Base-by-base conservation (phyloP, 176 grass and related monocot species). In the Juncus effusus region DNA sequence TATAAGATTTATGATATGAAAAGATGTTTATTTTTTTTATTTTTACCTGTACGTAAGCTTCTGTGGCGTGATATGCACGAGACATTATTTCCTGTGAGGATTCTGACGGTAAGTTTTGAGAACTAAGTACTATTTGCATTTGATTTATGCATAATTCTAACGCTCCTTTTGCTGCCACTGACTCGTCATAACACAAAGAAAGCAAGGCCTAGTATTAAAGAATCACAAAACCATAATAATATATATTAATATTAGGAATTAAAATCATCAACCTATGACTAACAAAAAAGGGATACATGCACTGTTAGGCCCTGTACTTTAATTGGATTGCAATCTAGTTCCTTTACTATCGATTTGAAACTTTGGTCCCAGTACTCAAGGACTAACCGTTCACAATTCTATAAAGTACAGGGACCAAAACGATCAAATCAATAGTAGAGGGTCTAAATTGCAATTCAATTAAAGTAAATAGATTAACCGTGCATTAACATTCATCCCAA, bases 21-120 rank as follows among this genome's bases (percentile, higher is more conserved):
- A 68, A 47, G 44, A 47, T 6, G 9, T 6, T 47, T 47, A 47
- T 5, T 47, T 47, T 47, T 47, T 47, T 1, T 9, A 1, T 47
- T 6, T 47, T 47, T 88, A 96, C 92, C 92, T 96, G 93, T 54
- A 91, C 93, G 79, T 91, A 96, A 77, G 87, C 86, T 87, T 96
- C 93, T 0, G 88, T 96, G 11, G 93, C 93, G 67, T 96, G 82
- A 89, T 96, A 96, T 70, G 80, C 85, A 42, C 82, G 80, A 38
- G 84, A 80, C 67, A 91, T 72, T 60, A 76, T 91, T 80, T 96
- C 93, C 93, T 91, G 91, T 77, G 88, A 91, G 57, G 93, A 84
- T 84, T 90, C 72, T 39, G 74, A 80, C 53, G 87, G 85, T 77
- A 96, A 69, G 41, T 89, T 76, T 71, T 79, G 71, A 64, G 85